A percentile compares a stretch with the other conserved stretches of the same genome.
These are phyloP conservation scores for Cyphellophora europaea DNA, from an alignment of 2,329 filamentous ascomycete genomes.

Conservation along the genomic window DNA sequence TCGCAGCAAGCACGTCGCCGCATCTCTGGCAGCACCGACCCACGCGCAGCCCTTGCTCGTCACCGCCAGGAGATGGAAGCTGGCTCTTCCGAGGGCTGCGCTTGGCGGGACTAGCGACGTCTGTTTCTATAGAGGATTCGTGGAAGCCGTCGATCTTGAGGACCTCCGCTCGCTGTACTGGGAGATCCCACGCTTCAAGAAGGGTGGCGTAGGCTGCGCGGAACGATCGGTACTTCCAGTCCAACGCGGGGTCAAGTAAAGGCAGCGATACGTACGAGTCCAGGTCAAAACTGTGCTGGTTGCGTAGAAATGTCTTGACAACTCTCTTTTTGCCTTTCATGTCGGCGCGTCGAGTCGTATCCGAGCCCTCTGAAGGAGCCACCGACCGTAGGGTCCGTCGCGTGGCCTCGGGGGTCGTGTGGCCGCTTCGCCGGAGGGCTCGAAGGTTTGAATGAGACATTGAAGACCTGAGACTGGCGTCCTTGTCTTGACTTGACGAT, in stretches of 20 bases:
- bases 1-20: conserved; percentile 21
- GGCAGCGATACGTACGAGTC: conserved; percentile 37
- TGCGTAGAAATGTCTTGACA: conserved; percentile 45
- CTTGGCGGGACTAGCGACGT: too few species aligned
- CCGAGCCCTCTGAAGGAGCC: conserved; percentile 23
- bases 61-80: too few species aligned
- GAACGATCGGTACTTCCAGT: conserved; percentile 42
- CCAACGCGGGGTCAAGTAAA: conserved; percentile 40
- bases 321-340: conserved; percentile 21
- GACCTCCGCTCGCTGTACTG: conserved; percentile 46
- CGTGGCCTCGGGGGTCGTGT: neutral
- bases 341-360: conserved; percentile 14
- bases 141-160: conserved; percentile 41
- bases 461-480: conserved; percentile 7
- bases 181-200: conserved; percentile 49
- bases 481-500: conserved; percentile 9
- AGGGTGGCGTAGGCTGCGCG: conserved; percentile 49
- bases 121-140: neutral
- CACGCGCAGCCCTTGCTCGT: conserved; percentile 27
- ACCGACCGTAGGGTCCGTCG: conserved; percentile 24
- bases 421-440: conserved; percentile 2
- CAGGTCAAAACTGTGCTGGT: conserved; percentile 41
- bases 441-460: conserved; percentile 6
- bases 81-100: too few species aligned
- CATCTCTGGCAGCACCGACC: conserved; percentile 33